Conservation (phyloP, 1,284 basidiomycete species). For the Heliocybe sulcata region DNA sequence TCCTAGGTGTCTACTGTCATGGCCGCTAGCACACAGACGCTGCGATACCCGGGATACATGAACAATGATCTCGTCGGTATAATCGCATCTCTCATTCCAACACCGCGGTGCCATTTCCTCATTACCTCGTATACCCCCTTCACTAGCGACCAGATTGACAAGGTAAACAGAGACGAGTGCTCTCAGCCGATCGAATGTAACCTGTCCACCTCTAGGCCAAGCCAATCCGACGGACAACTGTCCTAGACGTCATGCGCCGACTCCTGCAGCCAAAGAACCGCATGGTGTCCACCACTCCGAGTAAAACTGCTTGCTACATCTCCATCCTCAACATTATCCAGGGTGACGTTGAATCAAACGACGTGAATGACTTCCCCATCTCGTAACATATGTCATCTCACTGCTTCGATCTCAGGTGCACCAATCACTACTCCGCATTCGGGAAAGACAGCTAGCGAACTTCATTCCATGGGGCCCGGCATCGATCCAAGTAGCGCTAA, state of each 20-base stretch:
- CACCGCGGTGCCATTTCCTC: conserved; percentile 98
- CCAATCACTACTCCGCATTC: conserved; percentile 93
- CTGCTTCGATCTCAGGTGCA: conserved; percentile 60
- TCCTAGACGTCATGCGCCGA: conserved; percentile 97
- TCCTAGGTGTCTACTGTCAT: conserved; percentile 87
- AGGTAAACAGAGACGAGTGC: conserved; percentile 38
- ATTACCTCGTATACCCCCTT: conserved; percentile 99
- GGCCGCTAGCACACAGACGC: conserved; percentile 94
- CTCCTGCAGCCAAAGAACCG: conserved; percentile 97
- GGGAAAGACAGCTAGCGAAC: conserved; percentile 93
- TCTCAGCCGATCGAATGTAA: not conserved
- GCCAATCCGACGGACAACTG: conserved; percentile 83
- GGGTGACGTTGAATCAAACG: conserved; percentile 96
- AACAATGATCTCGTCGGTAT: conserved; percentile 99
- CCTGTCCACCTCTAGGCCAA: conserved; percentile 23
- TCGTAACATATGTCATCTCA: conserved; percentile 1
- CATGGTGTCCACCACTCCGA: conserved; percentile 93
- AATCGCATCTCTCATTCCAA: conserved; percentile 95
- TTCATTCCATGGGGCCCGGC: conserved; percentile 99
- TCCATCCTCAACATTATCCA: conserved; percentile 99
- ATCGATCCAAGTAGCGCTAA: conserved; percentile 95
- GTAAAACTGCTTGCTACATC: conserved; percentile 92
- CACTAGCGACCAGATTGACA: conserved; percentile 92
- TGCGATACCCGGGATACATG: conserved; percentile 99
- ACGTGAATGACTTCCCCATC: conserved; percentile 45